Evolutionary conservation across 495 filamentous ascomycete species (phyloP).

Genomic region (Tricharina praecox): DNA sequence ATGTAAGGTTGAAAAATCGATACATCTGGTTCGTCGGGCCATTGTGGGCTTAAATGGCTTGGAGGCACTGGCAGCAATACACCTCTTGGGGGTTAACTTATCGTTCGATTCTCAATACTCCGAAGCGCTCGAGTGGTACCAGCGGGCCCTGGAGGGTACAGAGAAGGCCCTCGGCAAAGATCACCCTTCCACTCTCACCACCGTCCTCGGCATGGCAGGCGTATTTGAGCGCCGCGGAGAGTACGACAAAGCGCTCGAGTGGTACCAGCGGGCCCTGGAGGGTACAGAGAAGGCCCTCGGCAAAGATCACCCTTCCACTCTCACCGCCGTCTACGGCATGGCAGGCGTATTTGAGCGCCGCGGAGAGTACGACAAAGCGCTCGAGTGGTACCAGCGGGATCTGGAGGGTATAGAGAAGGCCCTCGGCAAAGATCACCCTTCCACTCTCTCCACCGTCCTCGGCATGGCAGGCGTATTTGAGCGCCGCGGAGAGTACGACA

Average conservation of each 20-base stretch:
- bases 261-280: background rate
- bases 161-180: conserved; percentile 1
- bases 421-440: background rate
- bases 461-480: conserved; percentile 2
- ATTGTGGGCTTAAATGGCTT: conserved; percentile 3
- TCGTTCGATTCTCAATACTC: background rate
- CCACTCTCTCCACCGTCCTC: conserved; percentile 1
- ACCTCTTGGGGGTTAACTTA: conserved; percentile 2
- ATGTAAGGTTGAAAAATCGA: conserved; percentile 14
- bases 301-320: background rate
- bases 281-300: conserved; percentile 10
- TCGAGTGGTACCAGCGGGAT: conserved; percentile 4
- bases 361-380: conserved; percentile 8
- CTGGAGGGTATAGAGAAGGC: background rate
- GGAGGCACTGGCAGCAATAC: background rate
- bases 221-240: background rate
- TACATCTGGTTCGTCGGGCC: conserved; percentile 10
- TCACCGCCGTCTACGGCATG: conserved; percentile 2
- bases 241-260: conserved; percentile 13
- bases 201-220: background rate
- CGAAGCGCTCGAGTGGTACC: conserved; percentile 8
- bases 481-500: conserved; percentile 14
- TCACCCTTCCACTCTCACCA: background rate
- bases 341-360: conserved; percentile 3
- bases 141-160: background rate